Evolutionary conservation across 352 stramenopile species (phyloP).

Genomic region (Phytophthora multivora): DNA sequence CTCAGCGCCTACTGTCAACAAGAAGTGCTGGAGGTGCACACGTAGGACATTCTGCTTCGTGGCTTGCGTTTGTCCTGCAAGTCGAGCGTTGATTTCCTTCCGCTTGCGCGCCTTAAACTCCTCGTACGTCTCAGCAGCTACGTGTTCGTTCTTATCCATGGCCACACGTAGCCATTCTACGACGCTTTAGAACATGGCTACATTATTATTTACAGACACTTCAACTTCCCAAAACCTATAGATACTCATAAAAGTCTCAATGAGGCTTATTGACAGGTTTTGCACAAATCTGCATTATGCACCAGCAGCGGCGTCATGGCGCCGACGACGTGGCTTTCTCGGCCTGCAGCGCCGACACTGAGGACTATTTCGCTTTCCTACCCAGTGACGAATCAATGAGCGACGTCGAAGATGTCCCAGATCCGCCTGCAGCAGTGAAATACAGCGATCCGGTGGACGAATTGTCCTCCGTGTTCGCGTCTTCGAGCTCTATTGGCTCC

Average conservation of each 20-base stretch:
- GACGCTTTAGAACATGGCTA: conserved; percentile 34
- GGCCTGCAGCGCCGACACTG: conserved; percentile 30
- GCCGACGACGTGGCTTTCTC: conserved; percentile 32
- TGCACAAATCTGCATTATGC: conserved; percentile 15
- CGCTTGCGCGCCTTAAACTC: conserved; percentile 28
- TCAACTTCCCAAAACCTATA: background rate
- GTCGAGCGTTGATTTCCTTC: conserved; percentile 20
- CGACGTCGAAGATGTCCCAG: conserved; percentile 30
- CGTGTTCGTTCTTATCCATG: conserved; percentile 11
- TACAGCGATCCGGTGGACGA: conserved; percentile 31
- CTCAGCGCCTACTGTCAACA: conserved; percentile 18
- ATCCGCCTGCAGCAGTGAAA: conserved; percentile 2
- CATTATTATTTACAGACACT: conserved; percentile 7
- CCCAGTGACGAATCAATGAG: conserved; percentile 64
- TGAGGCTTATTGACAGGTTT: too few species aligned
- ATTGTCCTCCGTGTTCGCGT: conserved; percentile 31
- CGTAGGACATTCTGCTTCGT: conserved; percentile 30
- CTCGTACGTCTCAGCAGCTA: conserved; percentile 20
- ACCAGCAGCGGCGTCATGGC: conserved; percentile 4
- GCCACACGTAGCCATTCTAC: conserved; percentile 1
- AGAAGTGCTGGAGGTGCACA: conserved; percentile 36
- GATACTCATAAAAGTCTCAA: too few species aligned
- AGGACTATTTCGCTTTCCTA: conserved; percentile 69
- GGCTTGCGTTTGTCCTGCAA: conserved; percentile 3
- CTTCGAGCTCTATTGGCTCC: conserved; percentile 22